Evolutionary conservation across 768 basidiomycete genomes (phyloP).

Genomic region (Mycena olivaceomarginata): DNA sequence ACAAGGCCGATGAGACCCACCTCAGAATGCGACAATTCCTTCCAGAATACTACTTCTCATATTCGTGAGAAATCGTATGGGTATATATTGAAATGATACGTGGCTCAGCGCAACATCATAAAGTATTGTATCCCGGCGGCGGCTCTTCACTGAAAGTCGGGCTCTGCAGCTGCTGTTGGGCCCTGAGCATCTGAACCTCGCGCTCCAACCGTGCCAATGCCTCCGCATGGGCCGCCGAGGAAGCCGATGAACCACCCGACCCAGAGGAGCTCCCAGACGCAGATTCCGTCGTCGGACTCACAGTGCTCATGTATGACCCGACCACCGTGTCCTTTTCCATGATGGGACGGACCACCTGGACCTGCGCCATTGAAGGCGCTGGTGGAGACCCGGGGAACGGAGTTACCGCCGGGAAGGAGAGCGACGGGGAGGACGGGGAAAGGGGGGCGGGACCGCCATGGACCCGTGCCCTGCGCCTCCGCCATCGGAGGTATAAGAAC

Average conservation of each 20-base stretch:
- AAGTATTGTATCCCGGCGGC: constrained; percentile 2
- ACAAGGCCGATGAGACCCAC: too few species aligned
- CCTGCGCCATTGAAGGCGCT: not conserved
- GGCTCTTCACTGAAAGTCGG: not conserved
- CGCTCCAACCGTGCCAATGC: not conserved
- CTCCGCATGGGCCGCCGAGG: not conserved
- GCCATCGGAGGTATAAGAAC: constrained; percentile 24
- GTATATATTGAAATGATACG: not conserved
- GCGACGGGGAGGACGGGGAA: not conserved
- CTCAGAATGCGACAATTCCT: too few species aligned
- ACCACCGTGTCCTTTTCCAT: not conserved
- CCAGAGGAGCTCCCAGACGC: constrained; percentile 9
- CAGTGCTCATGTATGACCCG: not conserved
- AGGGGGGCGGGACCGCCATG: constrained; percentile 2
- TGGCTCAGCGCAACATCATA: constrained; percentile 13
- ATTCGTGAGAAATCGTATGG: too few species aligned
- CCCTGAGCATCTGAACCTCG: not conserved
- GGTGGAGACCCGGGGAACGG: constrained; percentile 2
- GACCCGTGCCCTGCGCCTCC: not conserved
- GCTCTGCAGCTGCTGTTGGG: constrained; percentile 7
- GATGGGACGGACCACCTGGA: not conserved
- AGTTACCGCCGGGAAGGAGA: constrained; percentile 9
- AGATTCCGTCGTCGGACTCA: not conserved
- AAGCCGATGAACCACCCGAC: not conserved
- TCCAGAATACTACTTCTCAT: too few species aligned